These are phyloP conservation scores for Globisporangium canariense DNA, from an alignment of 352 stramenopile genomes.

Conservation along the genomic window DNA sequence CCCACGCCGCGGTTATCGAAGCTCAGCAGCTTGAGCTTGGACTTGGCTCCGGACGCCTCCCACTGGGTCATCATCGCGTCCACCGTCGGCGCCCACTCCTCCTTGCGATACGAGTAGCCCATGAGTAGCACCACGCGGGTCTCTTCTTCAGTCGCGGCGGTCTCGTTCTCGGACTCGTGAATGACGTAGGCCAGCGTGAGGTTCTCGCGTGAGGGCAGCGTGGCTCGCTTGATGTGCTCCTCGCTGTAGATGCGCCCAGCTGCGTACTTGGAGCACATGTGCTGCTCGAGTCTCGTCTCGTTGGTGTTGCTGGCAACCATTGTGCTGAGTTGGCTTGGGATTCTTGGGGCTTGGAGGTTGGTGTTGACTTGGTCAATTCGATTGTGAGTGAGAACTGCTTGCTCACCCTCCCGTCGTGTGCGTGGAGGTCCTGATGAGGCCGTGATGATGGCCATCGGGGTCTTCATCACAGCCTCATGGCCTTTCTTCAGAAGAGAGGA, in stretches of 20 bases:
- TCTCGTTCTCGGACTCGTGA: conserved; percentile 20
- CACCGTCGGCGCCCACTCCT: conserved; percentile 36
- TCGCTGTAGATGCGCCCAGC: not conserved
- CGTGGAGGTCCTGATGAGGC: no score
- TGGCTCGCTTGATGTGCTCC: conserved; percentile 14
- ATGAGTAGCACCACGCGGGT: conserved; percentile 38
- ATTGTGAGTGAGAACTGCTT: no score
- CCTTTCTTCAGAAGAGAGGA: no score
- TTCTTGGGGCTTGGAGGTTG: no score
- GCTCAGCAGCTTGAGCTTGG: conserved; percentile 40
- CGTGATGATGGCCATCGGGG: no score
- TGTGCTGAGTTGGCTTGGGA: no score
- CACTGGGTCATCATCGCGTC: conserved; percentile 32
- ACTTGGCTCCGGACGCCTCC: conserved; percentile 10
- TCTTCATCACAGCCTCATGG: no score
- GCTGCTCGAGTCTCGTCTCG: not conserved
- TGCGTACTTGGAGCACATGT: conserved; percentile 16
- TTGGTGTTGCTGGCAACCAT: no score
- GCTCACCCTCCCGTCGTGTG: no score
- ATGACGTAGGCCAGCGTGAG: conserved; percentile 48
- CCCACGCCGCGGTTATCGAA: conserved; percentile 63
- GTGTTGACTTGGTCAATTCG: no score
- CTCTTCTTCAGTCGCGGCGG: conserved; percentile 15
- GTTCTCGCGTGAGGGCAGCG: conserved; percentile 30
- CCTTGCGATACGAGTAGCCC: conserved; percentile 39